phyloP scores from a whole-genome alignment of 2,329 filamentous ascomycete species.

The Parasarocladium wereldwijsianum region DNA sequence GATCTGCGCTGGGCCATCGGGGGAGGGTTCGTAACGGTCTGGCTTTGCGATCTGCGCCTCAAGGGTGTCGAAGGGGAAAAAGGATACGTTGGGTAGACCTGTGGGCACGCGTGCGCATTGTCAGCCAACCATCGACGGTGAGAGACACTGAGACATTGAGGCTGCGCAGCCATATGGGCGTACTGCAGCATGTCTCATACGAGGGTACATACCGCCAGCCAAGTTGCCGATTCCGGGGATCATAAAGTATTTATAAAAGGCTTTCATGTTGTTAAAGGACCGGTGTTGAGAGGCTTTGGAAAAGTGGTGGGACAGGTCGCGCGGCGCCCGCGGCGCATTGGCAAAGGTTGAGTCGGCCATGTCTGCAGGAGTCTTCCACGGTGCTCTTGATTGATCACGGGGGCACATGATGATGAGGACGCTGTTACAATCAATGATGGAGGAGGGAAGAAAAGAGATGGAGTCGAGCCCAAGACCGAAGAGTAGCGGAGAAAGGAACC shows the following conservation, averaged over 20 bases:
- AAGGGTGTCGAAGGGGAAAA: constrained; percentile 85
- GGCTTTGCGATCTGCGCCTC: constrained; percentile 67
- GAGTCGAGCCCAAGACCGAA: background rate
- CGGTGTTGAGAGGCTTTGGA: constrained; percentile 55
- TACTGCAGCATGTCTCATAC: no score
- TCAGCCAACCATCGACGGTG: background rate
- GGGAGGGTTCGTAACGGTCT: constrained; percentile 57
- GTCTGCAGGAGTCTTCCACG: no score
- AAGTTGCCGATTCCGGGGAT: constrained; percentile 49
- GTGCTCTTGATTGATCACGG: no score
- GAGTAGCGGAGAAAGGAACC: no score
- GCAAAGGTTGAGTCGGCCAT: background rate
- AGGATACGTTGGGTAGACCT: constrained; percentile 68
- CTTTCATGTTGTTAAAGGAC: constrained; percentile 53
- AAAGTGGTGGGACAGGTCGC: constrained; percentile 68
- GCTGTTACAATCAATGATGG: background rate
- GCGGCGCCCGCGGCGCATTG: constrained; percentile 27
- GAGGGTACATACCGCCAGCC: constrained; percentile 39
- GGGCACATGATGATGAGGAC: background rate
- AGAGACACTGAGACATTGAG: no score
- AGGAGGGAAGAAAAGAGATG: background rate
- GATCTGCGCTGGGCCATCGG: constrained; percentile 43
- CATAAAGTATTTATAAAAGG: constrained; percentile 72
- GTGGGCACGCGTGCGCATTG: constrained; percentile 1
- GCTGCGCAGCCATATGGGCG: no score